These are phyloP conservation scores for Citrus hindsii DNA, from an alignment of 345 rosid genomes.

Conservation along the genomic window DNA sequence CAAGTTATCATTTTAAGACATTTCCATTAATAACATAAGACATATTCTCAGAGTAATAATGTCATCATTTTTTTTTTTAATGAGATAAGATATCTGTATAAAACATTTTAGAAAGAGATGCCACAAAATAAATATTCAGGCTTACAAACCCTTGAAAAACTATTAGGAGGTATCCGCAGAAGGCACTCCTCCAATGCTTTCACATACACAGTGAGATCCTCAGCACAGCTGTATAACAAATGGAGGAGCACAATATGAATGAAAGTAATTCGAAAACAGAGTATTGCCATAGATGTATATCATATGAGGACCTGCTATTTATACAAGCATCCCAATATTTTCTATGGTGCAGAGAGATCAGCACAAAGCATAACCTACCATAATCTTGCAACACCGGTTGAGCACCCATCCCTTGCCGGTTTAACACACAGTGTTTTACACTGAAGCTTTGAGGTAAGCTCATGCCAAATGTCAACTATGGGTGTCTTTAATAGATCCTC, in stretches of 20 bases:
- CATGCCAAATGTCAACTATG: constrained; percentile 50
- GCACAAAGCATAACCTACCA: constrained; percentile 43
- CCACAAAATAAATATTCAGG: background rate
- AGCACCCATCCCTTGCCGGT: constrained; percentile 97
- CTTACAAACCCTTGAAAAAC: constrained; percentile 69
- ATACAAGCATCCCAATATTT: background rate
- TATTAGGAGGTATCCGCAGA: constrained; percentile 71
- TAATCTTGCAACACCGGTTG: constrained; percentile 95
- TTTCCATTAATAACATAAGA: background rate
- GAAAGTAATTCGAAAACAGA: background rate
- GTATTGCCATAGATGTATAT: background rate
- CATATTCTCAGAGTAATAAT: background rate
- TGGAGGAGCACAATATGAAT: constrained; percentile 4
- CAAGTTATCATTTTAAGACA: background rate
- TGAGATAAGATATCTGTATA: background rate
- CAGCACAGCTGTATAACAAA: constrained; percentile 50
- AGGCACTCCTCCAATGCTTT: constrained; percentile 74
- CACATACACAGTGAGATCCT: constrained; percentile 67
- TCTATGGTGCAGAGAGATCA: background rate
- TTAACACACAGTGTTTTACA: constrained; percentile 81
- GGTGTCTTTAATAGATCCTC: constrained; percentile 55
- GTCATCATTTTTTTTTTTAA: too few species aligned
- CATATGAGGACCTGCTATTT: background rate
- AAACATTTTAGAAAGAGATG: constrained; percentile 2
- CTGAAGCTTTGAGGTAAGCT: constrained; percentile 59